These are phyloP conservation scores for Blastomyces parvus DNA, from an alignment of 2,329 filamentous ascomycete genomes.

Conservation along the genomic window DNA sequence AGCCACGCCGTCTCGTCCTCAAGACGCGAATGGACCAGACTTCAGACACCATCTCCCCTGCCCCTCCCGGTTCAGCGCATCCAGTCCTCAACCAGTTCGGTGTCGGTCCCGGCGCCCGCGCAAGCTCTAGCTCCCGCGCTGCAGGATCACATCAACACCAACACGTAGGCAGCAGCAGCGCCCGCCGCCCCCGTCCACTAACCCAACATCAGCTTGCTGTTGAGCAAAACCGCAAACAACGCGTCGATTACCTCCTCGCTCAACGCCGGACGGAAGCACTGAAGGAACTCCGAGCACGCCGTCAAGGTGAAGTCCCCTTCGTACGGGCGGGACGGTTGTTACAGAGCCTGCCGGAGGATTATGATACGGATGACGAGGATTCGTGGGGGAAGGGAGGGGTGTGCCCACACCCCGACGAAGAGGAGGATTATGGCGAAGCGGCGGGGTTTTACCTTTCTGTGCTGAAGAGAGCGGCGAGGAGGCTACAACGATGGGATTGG, in stretches of 20 bases:
- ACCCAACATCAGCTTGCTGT: conserved; percentile 44
- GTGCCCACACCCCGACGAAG: conserved; percentile 32
- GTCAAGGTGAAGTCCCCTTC: conserved; percentile 34
- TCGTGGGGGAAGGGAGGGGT: conserved; percentile 38
- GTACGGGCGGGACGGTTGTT: conserved; percentile 35
- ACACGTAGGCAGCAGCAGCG: conserved; percentile 15
- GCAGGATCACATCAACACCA: conserved; percentile 5
- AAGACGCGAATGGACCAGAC: conserved; percentile 38
- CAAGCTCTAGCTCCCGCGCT: not conserved
- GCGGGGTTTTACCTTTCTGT: conserved; percentile 38
- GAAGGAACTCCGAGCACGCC: conserved; percentile 28
- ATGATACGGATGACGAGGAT: conserved; percentile 40
- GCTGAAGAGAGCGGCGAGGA: conserved; percentile 34
- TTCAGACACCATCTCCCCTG: conserved; percentile 34
- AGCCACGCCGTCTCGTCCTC: conserved; percentile 31
- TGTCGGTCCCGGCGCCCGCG: conserved; percentile 16
- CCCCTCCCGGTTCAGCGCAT: conserved; percentile 35
- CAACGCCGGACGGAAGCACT: conserved; percentile 34
- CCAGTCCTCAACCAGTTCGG: conserved; percentile 36
- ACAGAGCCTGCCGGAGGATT: conserved; percentile 35
- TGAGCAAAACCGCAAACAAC: conserved; percentile 40
- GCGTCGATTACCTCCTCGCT: conserved; percentile 40
- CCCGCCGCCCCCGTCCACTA: conserved; percentile 38
- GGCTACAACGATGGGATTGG: conserved; percentile 39
- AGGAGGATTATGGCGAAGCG: conserved; percentile 41